Evolutionary conservation across 352 stramenopile species (phyloP), one percentile per base, ranked within the genome.

Genomic region (Globisporangium perplexum): DNA sequence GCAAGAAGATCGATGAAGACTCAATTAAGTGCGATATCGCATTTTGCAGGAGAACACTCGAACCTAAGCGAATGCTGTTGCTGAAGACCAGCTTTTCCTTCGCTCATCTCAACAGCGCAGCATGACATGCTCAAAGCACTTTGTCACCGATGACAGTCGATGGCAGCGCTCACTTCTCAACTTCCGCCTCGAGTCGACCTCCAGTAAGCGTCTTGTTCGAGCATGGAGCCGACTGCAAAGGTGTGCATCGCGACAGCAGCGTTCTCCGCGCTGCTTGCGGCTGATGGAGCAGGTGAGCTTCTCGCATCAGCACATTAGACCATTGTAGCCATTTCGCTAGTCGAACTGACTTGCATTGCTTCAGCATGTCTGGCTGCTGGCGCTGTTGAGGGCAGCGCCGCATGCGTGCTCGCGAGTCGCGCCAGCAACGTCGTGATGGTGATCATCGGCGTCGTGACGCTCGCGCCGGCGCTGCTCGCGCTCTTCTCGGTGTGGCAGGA

Each of bases 371-470:
- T 46, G n/a, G 41, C 20, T 23, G 41, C 14, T 15, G 12, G n/a
- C n/a, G n/a, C 22, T 15, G 12, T 17, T 11, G 31, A 38, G 10
- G 12, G 31, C 39, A 14, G 22, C 18, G n/a, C 4, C 41, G 41
- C 41, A 7, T 85, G 74, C 35, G 28, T 85, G 38, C 53, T 85
- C 31, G 33, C 33, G 33, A 50, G 67, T n/a, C 50, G 55, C 20
- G 33, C 69, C 17, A 74, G 59, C 68, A 86, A 77, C 55, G 77
- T 83, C 48, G 72, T 83, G 28, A 76, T 85, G 53, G 50, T 74
- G n/a, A 77, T 86, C 63, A 70, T 86, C 22, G 75, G 73, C 30
- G 56, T 55, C 42, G 67, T 61, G 33, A 83, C 71, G 47, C 62
- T 88, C 14, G 55, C 78, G 15, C 77, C 77, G 2, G 41, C 84